phyloP scores from a whole-genome alignment of 208 protist species.

The Leptomonas seymouri region DNA sequence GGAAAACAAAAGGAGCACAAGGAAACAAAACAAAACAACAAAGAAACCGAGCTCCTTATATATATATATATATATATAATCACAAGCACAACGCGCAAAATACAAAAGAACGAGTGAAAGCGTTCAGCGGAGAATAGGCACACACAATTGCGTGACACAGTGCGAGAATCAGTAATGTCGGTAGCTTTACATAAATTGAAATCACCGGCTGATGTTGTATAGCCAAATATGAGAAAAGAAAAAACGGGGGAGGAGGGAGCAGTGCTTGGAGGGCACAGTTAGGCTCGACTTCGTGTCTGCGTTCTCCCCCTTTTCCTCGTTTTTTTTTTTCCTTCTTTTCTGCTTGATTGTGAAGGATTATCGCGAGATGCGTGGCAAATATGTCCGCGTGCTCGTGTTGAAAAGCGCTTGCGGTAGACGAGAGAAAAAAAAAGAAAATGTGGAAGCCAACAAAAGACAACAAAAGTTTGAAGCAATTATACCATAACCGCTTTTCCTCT shows the following conservation, averaged over 20 bases:
- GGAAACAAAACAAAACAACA: not conserved
- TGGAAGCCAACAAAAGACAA: not conserved
- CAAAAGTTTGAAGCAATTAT: slow-evolving; percentile 3
- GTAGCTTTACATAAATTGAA: not conserved
- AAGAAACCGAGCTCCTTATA: not conserved
- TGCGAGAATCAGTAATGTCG: not conserved
- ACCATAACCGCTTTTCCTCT: not conserved
- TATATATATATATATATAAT: not conserved
- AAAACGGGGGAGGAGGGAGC: not conserved
- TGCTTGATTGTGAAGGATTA: too few relatives aligned
- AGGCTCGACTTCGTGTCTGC: not conserved
- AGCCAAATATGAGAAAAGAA: not conserved
- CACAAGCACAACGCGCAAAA: not conserved
- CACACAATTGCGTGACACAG: not conserved
- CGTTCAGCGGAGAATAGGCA: not conserved
- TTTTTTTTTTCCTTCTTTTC: not conserved
- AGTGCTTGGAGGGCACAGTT: not conserved
- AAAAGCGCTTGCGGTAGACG: not conserved
- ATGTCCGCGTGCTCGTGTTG: not conserved
- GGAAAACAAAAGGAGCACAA: not conserved
- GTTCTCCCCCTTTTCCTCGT: not conserved
- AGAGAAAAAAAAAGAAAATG: slow-evolving; percentile 7
- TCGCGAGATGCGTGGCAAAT: not conserved
- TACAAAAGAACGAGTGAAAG: not conserved
- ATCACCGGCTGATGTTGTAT: too few relatives aligned